Percentiles rank a stretch among this genome's conserved stretches.
phyloP scores from a whole-genome alignment of 1,284 basidiomycete genomes.

The Marasmius tenuissimus region DNA sequence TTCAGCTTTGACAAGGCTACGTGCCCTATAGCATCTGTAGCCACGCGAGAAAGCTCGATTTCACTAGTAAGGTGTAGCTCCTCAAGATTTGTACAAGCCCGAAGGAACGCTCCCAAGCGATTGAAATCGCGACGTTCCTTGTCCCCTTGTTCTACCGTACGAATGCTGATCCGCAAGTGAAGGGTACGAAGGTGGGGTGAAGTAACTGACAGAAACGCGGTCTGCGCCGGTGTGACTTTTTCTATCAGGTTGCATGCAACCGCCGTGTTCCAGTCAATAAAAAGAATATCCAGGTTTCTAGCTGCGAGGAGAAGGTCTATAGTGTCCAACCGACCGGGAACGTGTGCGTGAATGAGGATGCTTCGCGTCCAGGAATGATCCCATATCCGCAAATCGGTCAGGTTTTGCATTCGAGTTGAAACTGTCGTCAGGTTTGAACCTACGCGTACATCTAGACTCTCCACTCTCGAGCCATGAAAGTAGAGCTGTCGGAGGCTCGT shows the following conservation, averaged over 20 bases:
- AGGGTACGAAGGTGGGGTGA: background rate
- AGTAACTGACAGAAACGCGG: background rate
- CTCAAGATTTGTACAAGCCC: background rate
- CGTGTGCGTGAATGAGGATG: background rate
- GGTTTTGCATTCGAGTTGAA: background rate
- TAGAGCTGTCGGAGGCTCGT: background rate
- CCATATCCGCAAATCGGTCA: background rate
- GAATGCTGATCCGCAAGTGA: background rate
- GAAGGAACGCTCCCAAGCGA: background rate
- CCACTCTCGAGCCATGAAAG: background rate
- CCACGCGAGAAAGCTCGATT: background rate
- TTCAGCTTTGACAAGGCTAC: background rate
- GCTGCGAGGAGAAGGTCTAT: background rate
- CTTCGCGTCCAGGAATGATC: background rate
- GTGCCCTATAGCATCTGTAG: background rate
- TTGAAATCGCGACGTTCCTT: background rate
- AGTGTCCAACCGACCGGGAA: background rate
- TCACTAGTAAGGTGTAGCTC: background rate
- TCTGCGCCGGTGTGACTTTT: background rate
- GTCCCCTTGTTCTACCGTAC: background rate
- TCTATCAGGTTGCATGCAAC: background rate
- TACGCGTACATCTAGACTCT: background rate
- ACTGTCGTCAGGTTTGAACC: background rate
- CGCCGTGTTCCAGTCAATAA: background rate
- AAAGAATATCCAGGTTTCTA: background rate